Evolutionary conservation across 306 rosid genomes (phyloP).

Genomic region (Ormosia emarginata): DNA sequence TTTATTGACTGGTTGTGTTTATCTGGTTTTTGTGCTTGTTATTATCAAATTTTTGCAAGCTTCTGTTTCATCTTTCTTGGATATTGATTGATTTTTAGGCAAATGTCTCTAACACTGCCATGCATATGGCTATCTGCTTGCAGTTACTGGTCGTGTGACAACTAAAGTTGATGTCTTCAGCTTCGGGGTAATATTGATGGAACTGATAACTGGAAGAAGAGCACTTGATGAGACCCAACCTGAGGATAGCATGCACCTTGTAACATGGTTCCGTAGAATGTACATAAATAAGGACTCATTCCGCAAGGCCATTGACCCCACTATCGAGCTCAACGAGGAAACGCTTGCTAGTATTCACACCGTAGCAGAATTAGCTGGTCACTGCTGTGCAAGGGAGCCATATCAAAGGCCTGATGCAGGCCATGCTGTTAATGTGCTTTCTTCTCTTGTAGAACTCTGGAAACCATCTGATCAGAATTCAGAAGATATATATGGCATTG

Average conservation of each 20-base stretch:
- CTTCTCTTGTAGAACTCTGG: conserved; percentile 85
- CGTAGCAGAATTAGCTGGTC: conserved; percentile 85
- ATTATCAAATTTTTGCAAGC: neutral
- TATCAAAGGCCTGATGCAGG: conserved; percentile 94
- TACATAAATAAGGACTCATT: conserved; percentile 65
- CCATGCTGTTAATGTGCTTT: conserved; percentile 76
- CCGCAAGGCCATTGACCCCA: conserved; percentile 73
- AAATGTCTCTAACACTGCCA: neutral
- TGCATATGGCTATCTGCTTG: conserved; percentile 21
- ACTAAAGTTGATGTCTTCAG: conserved; percentile 87
- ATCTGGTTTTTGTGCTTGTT: neutral
- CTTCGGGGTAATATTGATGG: conserved; percentile 95
- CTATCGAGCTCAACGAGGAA: conserved; percentile 66
- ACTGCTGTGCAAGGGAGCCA: conserved; percentile 88
- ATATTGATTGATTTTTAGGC: neutral
- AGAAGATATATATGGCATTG: conserved; percentile 84
- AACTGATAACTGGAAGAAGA: conserved; percentile 75
- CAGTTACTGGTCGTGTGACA: conserved; percentile 94
- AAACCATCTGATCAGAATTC: conserved; percentile 72
- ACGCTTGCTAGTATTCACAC: conserved; percentile 67
- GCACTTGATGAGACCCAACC: conserved; percentile 91
- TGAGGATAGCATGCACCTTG: conserved; percentile 97
- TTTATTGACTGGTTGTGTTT: neutral
- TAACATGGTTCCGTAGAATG: conserved; percentile 87
- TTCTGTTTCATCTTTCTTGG: neutral